phyloP scores from a whole-genome alignment of 148 eudicot genomes.

The Camellia japonica region DNA sequence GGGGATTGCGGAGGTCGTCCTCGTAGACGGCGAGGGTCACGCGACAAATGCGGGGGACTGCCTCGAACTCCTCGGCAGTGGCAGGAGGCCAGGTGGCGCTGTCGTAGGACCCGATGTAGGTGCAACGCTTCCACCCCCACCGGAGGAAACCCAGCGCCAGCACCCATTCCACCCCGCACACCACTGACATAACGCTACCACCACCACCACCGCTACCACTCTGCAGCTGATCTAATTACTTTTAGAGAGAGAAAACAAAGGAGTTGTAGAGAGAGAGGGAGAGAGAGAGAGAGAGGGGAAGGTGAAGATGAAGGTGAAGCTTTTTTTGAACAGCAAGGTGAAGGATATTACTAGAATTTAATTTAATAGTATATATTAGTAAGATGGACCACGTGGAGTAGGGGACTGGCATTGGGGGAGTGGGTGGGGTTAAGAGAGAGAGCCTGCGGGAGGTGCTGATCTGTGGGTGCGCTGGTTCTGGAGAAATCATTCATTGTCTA shows the following conservation, averaged over 20 bases:
- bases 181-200: slow-evolving; percentile 40
- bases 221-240: background rate
- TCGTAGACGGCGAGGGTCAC: slow-evolving; percentile 75
- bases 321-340: no score
- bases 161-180: slow-evolving; percentile 68
- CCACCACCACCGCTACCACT: background rate
- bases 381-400: no score
- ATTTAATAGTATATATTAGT: no score
- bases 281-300: background rate
- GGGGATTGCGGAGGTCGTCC: slow-evolving; percentile 58
- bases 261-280: background rate
- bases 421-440: no score
- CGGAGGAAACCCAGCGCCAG: slow-evolving; percentile 58
- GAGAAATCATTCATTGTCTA: no score
- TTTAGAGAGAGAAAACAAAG: background rate
- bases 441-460: no score
- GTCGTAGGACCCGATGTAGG: slow-evolving; percentile 86
- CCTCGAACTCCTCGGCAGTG: slow-evolving; percentile 67
- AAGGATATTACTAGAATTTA: no score
- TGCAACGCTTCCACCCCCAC: slow-evolving; percentile 93
- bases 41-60: slow-evolving; percentile 77
- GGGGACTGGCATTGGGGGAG: no score
- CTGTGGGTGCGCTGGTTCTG: no score
- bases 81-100: slow-evolving; percentile 75
- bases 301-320: no score